phyloP scores from a whole-genome alignment of 441 rosid species.

The Sinapis alba region DNA sequence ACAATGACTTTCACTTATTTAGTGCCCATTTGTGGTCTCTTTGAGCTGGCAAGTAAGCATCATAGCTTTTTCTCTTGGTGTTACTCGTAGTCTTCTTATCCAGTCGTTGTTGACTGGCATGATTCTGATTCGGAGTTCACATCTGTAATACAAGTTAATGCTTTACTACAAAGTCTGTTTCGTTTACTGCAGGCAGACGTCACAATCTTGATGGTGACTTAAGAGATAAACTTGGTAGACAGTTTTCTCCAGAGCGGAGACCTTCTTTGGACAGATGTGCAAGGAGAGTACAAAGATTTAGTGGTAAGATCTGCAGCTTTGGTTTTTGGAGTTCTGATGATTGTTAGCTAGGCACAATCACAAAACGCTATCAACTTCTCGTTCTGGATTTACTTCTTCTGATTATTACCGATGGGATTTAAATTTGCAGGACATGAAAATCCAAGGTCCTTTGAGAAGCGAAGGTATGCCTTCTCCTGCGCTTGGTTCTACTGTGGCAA shows the following conservation, averaged over 20 bases:
- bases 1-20: slow-evolving; percentile 39
- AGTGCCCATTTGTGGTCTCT: slow-evolving; percentile 41
- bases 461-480: slow-evolving; percentile 48
- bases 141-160: slow-evolving; percentile 22
- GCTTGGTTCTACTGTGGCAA: slow-evolving; percentile 3
- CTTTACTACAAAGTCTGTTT: slow-evolving; percentile 38
- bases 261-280: slow-evolving; percentile 61
- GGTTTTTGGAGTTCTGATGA: slow-evolving; percentile 14
- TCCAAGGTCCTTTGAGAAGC: slow-evolving; percentile 56
- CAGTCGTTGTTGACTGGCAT: slow-evolving; percentile 23
- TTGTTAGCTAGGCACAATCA: slow-evolving; percentile 7
- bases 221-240: slow-evolving; percentile 82
- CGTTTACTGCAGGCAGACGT: slow-evolving; percentile 55
- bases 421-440: slow-evolving; percentile 70
- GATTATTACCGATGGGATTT: slow-evolving; percentile 14
- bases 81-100: slow-evolving; percentile 47
- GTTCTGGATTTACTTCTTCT: slow-evolving; percentile 20
- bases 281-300: slow-evolving; percentile 47
- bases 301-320: slow-evolving; percentile 51
- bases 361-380: background rate
- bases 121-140: slow-evolving; percentile 34
- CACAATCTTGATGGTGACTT: slow-evolving; percentile 68
- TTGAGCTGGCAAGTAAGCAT: slow-evolving; percentile 66
- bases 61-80: slow-evolving; percentile 54
- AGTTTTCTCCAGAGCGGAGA: slow-evolving; percentile 64